These are phyloP conservation scores for Penicillium manginii DNA, from an alignment of 495 filamentous ascomycete species.

Conservation along the genomic window DNA sequence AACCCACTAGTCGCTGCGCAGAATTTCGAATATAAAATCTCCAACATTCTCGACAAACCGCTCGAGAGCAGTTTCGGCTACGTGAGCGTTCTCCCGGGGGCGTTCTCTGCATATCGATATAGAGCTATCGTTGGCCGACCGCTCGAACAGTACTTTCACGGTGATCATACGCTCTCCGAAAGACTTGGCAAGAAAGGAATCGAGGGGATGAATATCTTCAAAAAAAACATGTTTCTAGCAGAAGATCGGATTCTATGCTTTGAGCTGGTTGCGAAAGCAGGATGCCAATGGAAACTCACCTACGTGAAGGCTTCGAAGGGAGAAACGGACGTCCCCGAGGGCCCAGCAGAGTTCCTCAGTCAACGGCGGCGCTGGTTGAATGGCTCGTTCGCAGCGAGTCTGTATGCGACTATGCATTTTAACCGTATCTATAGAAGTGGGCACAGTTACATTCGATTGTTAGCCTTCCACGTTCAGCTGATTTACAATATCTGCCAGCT, in stretches of 20 bases:
- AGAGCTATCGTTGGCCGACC: slow-evolving; percentile 95
- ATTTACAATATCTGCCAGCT: slow-evolving; percentile 87
- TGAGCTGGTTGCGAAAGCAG: slow-evolving; percentile 96
- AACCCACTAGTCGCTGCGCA: slow-evolving; percentile 93
- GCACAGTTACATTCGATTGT: slow-evolving; percentile 89
- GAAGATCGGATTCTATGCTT: slow-evolving; percentile 99
- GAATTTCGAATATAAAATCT: slow-evolving; percentile 99
- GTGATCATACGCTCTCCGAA: slow-evolving; percentile 93
- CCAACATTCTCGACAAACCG: slow-evolving; percentile 95
- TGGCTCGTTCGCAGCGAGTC: slow-evolving; percentile 91
- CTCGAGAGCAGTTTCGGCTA: slow-evolving; percentile 94
- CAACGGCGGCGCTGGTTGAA: slow-evolving; percentile 96
- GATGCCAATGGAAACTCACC: slow-evolving; percentile 94
- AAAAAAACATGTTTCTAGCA: slow-evolving; percentile 99
- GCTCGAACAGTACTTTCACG: slow-evolving; percentile 96
- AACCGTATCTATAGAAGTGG: slow-evolving; percentile 94
- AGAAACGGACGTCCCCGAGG: slow-evolving; percentile 95
- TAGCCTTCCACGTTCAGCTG: slow-evolving; percentile 92
- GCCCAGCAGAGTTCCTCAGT: slow-evolving; percentile 87
- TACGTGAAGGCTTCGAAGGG: slow-evolving; percentile 98
- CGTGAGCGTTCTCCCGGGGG: slow-evolving; percentile 92
- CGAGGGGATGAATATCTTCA: slow-evolving; percentile 99
- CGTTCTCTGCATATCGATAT: slow-evolving; percentile 96
- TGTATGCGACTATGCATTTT: slow-evolving; percentile 97
- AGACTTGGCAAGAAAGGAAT: slow-evolving; percentile 95